Evolutionary conservation across 805 yeast species (phyloP).

Genomic region (Cyberlindnera japonica): DNA sequence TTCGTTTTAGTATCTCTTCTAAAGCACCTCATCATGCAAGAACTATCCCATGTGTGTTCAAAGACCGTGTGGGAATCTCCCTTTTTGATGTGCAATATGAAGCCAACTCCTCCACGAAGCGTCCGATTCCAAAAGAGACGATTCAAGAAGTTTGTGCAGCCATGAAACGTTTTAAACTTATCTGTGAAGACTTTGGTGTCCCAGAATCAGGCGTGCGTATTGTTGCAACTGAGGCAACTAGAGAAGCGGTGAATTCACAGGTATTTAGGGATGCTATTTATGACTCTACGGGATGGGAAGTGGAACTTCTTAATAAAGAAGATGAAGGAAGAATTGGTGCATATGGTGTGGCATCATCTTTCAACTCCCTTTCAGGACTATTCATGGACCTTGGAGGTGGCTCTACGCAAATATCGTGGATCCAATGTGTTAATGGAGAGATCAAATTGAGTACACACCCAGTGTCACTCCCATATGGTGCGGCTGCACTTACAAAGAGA

Average conservation of each 20-base stretch:
- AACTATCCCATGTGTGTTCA: conserved; percentile 73
- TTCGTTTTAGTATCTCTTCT: conserved; percentile 69
- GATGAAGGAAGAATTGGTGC: conserved; percentile 69
- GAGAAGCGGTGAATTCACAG: conserved; percentile 62
- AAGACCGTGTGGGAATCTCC: conserved; percentile 68
- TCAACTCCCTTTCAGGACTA: conserved; percentile 60
- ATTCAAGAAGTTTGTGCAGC: conserved; percentile 59
- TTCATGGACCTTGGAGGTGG: conserved; percentile 77
- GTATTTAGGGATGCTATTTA: conserved; percentile 54
- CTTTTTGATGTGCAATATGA: conserved; percentile 58
- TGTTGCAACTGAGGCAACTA: conserved; percentile 72
- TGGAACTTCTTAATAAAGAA: conserved; percentile 52
- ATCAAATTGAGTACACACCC: conserved; percentile 53
- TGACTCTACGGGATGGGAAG: conserved; percentile 64
- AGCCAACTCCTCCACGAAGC: conserved; percentile 36
- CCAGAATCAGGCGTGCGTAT: conserved; percentile 56
- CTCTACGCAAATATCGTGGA: conserved; percentile 67
- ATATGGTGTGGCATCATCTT: conserved; percentile 72
- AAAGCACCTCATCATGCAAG: conserved; percentile 67
- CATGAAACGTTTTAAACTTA: conserved; percentile 61
- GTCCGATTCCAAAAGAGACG: conserved; percentile 55
- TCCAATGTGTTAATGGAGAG: conserved; percentile 51
- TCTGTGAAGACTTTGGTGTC: conserved; percentile 74
- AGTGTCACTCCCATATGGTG: conserved; percentile 68
- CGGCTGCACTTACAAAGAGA: conserved; percentile 60